Conservation (phyloP, 2,329 filamentous ascomycete genomes). For the Fulvia fulva region DNA sequence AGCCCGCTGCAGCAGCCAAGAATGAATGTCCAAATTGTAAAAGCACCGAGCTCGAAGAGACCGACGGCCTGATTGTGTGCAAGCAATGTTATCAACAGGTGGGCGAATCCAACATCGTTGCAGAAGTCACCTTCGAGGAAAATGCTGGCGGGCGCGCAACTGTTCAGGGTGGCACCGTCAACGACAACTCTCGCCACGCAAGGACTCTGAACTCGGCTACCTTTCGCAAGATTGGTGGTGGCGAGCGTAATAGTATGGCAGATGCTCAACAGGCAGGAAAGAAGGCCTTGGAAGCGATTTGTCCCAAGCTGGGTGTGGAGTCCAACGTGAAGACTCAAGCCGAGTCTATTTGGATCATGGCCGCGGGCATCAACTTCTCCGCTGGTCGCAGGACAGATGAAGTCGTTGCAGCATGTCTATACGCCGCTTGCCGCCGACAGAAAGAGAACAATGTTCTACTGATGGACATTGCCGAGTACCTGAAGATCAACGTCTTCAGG, state of each 20-base stretch:
- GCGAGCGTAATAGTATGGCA: constrained; percentile 52
- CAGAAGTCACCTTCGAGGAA: constrained; percentile 89
- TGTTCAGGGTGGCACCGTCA: constrained; percentile 85
- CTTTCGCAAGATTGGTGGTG: constrained; percentile 39
- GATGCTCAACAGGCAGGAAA: constrained; percentile 49
- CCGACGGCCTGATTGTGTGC: constrained; percentile 56
- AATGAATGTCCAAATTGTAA: constrained; percentile 18
- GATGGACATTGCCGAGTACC: constrained; percentile 87
- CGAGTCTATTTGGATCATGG: constrained; percentile 41
- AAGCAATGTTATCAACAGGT: constrained; percentile 79
- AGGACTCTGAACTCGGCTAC: constrained; percentile 54
- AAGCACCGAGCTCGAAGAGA: constrained; percentile 25
- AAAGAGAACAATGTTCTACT: constrained; percentile 82
- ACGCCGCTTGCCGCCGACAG: constrained; percentile 78
- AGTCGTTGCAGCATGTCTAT: constrained; percentile 86
- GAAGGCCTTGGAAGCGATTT: constrained; percentile 38
- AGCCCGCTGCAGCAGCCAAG: constrained; percentile 1
- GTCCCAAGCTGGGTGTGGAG: constrained; percentile 37
- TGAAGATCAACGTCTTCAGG: constrained; percentile 84
- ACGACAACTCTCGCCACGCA: constrained; percentile 77
- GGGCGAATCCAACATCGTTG: constrained; percentile 82
- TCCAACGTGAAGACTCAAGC: constrained; percentile 38
- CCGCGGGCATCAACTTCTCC: constrained; percentile 62
- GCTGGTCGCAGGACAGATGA: constrained; percentile 81
- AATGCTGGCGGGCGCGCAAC: constrained; percentile 78